Conservation (phyloP, 768 basidiomycete species). For the Auriscalpium orientale region DNA sequence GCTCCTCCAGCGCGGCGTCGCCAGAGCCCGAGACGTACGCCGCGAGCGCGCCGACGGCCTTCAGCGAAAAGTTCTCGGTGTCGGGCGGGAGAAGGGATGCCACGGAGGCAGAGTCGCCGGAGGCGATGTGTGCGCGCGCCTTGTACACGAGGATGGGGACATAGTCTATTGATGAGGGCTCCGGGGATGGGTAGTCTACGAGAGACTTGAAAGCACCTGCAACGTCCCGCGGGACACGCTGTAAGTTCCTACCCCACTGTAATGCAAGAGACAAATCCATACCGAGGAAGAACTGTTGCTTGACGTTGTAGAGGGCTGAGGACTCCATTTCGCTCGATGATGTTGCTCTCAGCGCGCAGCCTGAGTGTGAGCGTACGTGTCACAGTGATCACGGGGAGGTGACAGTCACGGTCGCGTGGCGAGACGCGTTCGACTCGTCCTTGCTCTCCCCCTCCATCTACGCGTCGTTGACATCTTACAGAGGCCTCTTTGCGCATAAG, state of each 20-base stretch:
- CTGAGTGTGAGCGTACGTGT: no score
- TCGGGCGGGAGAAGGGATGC: constrained; percentile 47
- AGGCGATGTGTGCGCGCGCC: constrained; percentile 70
- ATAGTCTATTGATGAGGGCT: constrained; percentile 57
- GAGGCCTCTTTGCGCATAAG: no score
- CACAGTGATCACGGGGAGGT: no score
- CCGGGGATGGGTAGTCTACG: constrained; percentile 46
- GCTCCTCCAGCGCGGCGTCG: constrained; percentile 64
- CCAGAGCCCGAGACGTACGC: constrained; percentile 45
- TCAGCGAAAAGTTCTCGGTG: constrained; percentile 58
- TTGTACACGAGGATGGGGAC: constrained; percentile 63
- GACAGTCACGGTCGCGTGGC: no score
- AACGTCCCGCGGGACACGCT: neutral
- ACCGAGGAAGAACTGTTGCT: constrained; percentile 75
- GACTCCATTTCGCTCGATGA: constrained; percentile 37
- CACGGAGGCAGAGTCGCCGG: constrained; percentile 50
- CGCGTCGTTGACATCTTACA: no score
- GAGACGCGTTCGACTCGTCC: no score
- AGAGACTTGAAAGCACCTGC: constrained; percentile 66
- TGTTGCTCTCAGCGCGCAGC: no score
- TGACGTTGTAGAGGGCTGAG: constrained; percentile 57
- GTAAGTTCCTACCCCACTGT: no score
- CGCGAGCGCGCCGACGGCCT: constrained; percentile 70
- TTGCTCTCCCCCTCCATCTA: no score
- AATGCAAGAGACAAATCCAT: neutral